phyloP scores from a whole-genome alignment of 140 eudicot species.

The Oenanthe javanica region DNA sequence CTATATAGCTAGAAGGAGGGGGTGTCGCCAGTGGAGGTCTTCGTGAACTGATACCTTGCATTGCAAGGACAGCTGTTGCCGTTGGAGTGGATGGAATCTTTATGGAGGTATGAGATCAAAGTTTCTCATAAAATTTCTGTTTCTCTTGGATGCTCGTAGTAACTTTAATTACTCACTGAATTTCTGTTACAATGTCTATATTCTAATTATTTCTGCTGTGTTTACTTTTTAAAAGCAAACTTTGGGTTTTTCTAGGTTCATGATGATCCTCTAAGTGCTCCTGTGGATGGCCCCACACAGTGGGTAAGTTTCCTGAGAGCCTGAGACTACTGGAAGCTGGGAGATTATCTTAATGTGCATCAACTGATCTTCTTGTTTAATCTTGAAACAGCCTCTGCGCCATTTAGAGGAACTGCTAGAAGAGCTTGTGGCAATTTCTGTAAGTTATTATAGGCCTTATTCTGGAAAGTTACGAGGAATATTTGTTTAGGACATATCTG shows the following conservation, averaged over 20 bases:
- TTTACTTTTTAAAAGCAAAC: constrained; percentile 6
- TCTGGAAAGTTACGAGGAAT: background rate
- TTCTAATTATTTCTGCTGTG: background rate
- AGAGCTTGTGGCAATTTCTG: constrained; percentile 90
- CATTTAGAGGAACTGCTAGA: constrained; percentile 85
- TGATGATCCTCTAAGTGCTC: constrained; percentile 86
- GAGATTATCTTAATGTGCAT: background rate
- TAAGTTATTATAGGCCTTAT: constrained; percentile 31
- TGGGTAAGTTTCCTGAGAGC: constrained; percentile 50
- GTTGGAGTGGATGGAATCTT: constrained; percentile 94
- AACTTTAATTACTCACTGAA: background rate
- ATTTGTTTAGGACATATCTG: background rate
- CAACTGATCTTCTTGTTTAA: background rate
- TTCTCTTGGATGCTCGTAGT: background rate
- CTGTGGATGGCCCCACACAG: constrained; percentile 98
- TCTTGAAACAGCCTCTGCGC: constrained; percentile 68
- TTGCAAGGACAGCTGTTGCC: constrained; percentile 97
- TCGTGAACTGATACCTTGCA: constrained; percentile 83
- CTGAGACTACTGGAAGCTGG: background rate
- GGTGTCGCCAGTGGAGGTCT: constrained; percentile 99
- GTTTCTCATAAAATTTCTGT: background rate
- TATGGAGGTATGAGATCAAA: constrained; percentile 61
- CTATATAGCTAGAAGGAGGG: constrained; percentile 88
- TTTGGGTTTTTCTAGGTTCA: constrained; percentile 55
- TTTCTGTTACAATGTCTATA: background rate